Percentiles rank a stretch among this genome's conserved stretches.
These are phyloP conservation scores for Immersiporthe knoxdaviesiana DNA, from an alignment of 2,329 filamentous ascomycete genomes.

Conservation along the genomic window DNA sequence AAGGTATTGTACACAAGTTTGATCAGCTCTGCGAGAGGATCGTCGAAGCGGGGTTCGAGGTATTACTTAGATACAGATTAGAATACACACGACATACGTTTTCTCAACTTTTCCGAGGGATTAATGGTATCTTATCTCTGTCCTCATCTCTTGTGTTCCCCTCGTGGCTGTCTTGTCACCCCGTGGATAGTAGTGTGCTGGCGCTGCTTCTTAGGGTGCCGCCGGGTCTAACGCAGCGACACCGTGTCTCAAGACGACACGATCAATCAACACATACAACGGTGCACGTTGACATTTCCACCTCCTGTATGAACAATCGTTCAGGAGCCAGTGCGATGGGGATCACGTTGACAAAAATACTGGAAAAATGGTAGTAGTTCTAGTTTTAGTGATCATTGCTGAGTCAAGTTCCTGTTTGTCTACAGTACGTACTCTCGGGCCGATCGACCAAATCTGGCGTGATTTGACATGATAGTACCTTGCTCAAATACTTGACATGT, in stretches of 20 bases:
- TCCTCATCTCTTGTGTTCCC: not conserved
- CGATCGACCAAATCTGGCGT: not conserved
- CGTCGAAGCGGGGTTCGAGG: not conserved
- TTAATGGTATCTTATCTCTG: not conserved
- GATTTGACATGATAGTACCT: not conserved
- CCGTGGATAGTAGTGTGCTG: not conserved
- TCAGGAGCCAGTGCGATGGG: not conserved
- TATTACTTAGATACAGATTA: constrained; percentile 21
- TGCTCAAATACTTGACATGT: not conserved
- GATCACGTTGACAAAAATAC: not conserved
- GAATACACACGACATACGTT: constrained; percentile 29
- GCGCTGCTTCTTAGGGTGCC: not conserved
- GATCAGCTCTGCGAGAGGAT: not conserved
- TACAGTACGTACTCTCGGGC: not conserved
- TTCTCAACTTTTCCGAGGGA: not conserved
- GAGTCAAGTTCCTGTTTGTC: not conserved
- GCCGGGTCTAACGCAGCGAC: not conserved
- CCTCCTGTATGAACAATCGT: not conserved
- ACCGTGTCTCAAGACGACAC: not conserved
- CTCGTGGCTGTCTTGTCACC: not conserved
- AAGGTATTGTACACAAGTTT: constrained; percentile 12
- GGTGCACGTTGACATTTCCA: not conserved
- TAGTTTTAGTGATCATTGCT: not conserved
- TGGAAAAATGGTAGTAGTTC: not conserved
- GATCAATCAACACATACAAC: not conserved